phyloP scores from a whole-genome alignment of 1,139 yeast genomes.

The Yamadazyma oceani region DNA sequence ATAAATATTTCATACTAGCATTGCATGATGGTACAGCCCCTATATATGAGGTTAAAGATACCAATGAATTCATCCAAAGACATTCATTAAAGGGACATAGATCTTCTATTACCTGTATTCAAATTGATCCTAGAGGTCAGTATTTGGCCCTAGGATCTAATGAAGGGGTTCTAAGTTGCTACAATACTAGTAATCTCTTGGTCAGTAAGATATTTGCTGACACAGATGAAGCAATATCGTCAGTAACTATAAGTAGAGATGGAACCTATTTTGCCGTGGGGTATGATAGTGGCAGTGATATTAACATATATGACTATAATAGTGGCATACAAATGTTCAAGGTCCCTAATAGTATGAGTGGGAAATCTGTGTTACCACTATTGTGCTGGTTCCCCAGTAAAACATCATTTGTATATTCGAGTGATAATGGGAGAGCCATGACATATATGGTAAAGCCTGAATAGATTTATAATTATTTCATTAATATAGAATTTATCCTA shows the following conservation, averaged over 20 bases:
- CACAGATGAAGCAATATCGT: conserved; percentile 50
- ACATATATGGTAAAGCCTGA: conserved; percentile 21
- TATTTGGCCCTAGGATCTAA: conserved; percentile 61
- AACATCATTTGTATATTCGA: conserved; percentile 33
- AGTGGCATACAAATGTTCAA: conserved; percentile 32
- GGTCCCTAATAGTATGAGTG: conserved; percentile 38
- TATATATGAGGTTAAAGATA: conserved; percentile 21
- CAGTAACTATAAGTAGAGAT: conserved; percentile 45
- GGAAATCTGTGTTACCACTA: conserved; percentile 32
- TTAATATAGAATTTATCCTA: neutral
- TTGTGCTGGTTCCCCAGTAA: conserved; percentile 46
- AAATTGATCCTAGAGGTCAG: conserved; percentile 59
- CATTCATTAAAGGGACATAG: conserved; percentile 49
- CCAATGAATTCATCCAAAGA: conserved; percentile 22
- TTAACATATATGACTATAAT: conserved; percentile 39
- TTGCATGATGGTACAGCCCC: conserved; percentile 36
- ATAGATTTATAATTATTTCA: neutral
- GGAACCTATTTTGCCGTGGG: conserved; percentile 47
- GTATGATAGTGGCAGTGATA: conserved; percentile 40
- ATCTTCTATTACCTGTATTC: conserved; percentile 50
- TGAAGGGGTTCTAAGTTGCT: conserved; percentile 68
- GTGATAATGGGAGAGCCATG: conserved; percentile 35
- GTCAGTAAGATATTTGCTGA: conserved; percentile 44
- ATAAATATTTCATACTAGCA: conserved; percentile 37
- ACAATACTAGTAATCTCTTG: conserved; percentile 52